These are phyloP conservation scores for Aspergillus sp. DNA, from an alignment of 2,329 filamentous ascomycete species.

Conservation along the genomic window DNA sequence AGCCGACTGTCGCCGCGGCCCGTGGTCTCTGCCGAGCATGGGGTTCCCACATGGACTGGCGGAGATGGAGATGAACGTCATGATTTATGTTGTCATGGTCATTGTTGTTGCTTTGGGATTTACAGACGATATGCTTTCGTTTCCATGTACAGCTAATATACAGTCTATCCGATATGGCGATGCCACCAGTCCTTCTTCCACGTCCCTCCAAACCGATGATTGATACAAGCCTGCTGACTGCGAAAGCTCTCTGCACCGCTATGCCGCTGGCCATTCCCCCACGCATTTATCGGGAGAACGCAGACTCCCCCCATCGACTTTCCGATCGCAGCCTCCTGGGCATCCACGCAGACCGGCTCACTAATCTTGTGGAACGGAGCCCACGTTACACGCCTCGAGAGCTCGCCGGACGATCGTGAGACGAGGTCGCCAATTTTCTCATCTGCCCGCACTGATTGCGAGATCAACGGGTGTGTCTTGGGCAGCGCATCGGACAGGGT, in stretches of 20 bases:
- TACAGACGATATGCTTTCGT: no score
- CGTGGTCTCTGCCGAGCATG: neutral
- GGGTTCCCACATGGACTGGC: no score
- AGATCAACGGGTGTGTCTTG: constrained; percentile 24
- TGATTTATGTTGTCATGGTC: no score
- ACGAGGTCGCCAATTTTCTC: constrained; percentile 22
- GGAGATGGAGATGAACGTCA: neutral
- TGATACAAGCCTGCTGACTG: constrained; percentile 31
- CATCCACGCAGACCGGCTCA: constrained; percentile 27
- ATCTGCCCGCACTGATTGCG: constrained; percentile 24
- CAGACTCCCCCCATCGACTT: constrained; percentile 77
- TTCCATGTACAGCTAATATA: neutral
- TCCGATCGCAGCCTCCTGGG: constrained; percentile 33
- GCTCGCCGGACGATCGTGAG: neutral
- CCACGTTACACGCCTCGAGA: constrained; percentile 32
- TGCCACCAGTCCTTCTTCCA: constrained; percentile 36
- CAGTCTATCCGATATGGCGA: constrained; percentile 25
- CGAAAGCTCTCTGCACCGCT: constrained; percentile 28
- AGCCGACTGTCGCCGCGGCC: constrained; percentile 1
- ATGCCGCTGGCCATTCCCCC: constrained; percentile 38
- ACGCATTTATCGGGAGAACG: constrained; percentile 76
- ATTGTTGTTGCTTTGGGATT: no score
- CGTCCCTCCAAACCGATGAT: constrained; percentile 34
- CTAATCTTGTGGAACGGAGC: constrained; percentile 31
- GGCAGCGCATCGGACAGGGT: constrained; percentile 29